phyloP scores from a whole-genome alignment of 257 asterid genomes.

The Thymus mandschuricus region DNA sequence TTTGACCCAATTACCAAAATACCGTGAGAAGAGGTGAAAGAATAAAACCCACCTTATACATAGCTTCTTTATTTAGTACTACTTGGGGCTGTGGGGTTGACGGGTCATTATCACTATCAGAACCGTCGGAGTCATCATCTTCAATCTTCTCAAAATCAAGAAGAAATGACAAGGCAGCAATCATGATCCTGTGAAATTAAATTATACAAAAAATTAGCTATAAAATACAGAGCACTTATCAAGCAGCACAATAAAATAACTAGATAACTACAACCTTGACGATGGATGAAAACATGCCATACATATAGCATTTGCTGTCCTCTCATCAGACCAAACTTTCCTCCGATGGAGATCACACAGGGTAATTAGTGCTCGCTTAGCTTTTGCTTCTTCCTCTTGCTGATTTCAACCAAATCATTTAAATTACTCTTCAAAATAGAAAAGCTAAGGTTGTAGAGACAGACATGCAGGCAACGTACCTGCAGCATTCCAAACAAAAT shows the following conservation, averaged over 20 bases:
- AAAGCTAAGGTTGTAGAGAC: constrained; percentile 14
- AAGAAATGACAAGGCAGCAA: constrained; percentile 85
- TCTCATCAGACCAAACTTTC: constrained; percentile 88
- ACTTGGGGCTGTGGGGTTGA: constrained; percentile 58
- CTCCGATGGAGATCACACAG: constrained; percentile 85
- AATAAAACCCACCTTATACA: constrained; percentile 74
- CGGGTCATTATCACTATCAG: constrained; percentile 73
- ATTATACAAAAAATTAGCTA: constrained; percentile 19
- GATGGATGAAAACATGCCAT: constrained; percentile 85
- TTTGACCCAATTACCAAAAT: not conserved
- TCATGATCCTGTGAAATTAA: constrained; percentile 77
- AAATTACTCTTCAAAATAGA: constrained; percentile 20
- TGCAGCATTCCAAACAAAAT: constrained; percentile 75
- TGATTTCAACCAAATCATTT: constrained; percentile 37
- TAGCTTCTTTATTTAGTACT: constrained; percentile 70
- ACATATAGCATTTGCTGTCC: constrained; percentile 93
- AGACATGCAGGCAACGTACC: constrained; percentile 47
- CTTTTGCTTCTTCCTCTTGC: constrained; percentile 90
- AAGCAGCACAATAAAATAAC: not conserved
- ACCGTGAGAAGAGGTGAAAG: constrained; percentile 6
- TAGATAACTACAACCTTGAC: constrained; percentile 47
- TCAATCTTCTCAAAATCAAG: constrained; percentile 91
- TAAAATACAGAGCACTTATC: constrained; percentile 8
- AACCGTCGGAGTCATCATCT: constrained; percentile 73
- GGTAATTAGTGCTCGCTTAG: constrained; percentile 75